A percentile compares a stretch with the other conserved stretches of the same genome.
Conservation (phyloP, 129 eudicot genomes). For the Centella asiatica region DNA sequence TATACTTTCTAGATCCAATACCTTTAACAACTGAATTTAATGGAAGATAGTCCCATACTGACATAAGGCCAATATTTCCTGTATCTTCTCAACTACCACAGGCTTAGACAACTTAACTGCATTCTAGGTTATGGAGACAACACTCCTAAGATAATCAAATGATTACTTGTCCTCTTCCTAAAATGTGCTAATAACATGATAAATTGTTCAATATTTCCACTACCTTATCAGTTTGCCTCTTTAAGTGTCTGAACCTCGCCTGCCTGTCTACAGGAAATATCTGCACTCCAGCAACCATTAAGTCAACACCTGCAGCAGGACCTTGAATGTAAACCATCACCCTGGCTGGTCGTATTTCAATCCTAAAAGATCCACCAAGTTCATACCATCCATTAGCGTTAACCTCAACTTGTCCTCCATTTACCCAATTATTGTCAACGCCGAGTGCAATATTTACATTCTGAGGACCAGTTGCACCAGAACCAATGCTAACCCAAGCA, state of each 20-base stretch:
- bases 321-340: conserved; percentile 93
- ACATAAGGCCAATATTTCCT: too few relatives aligned
- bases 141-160: too few relatives aligned
- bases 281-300: conserved; percentile 81
- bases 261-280: conserved; percentile 72
- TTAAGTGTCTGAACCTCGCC: conserved; percentile 56
- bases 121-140: too few relatives aligned
- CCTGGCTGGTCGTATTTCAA: conserved; percentile 61
- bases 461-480: conserved; percentile 68
- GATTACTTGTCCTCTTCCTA: too few relatives aligned
- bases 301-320: conserved; percentile 63
- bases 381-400: conserved; percentile 76
- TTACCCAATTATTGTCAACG: conserved; percentile 87
- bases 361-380: conserved; percentile 76
- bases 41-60: too few relatives aligned
- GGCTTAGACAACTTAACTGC: too few relatives aligned
- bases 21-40: too few relatives aligned
- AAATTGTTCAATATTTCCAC: background rate
- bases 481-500: conserved; percentile 78
- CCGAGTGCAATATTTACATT: conserved; percentile 66
- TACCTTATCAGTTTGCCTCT: conserved; percentile 63
- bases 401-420: conserved; percentile 82
- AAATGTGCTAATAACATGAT: background rate
- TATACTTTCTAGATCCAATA: too few relatives aligned
- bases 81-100: too few relatives aligned